phyloP scores from a whole-genome alignment of 139 green algal genomes.

The Volvox reticuliferus region DNA sequence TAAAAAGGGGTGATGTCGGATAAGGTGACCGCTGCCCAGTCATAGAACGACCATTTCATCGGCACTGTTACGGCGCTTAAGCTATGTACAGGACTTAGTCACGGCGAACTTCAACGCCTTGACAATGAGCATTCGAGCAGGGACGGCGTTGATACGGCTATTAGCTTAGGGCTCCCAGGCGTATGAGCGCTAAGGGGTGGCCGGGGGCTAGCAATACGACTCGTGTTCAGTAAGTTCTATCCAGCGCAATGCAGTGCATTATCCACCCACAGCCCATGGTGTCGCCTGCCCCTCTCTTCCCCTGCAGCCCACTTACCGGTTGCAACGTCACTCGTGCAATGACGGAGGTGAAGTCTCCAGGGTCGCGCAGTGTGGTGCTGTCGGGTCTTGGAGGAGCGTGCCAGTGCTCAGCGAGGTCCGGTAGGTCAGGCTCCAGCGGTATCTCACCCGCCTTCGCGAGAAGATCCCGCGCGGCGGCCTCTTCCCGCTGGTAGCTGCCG shows the following conservation, averaged over 20 bases:
- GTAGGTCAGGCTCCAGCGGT: conserved; percentile 22
- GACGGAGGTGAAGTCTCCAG: background rate
- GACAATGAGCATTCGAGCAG: too few relatives aligned
- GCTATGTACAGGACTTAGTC: too few relatives aligned
- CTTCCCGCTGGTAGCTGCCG: conserved; percentile 38
- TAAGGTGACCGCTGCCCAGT: too few relatives aligned
- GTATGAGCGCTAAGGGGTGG: too few relatives aligned
- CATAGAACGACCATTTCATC: too few relatives aligned
- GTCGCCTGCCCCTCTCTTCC: background rate
- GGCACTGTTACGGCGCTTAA: too few relatives aligned
- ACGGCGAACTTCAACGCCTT: too few relatives aligned
- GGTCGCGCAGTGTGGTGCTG: background rate
- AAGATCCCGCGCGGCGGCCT: background rate
- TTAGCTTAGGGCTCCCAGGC: too few relatives aligned
- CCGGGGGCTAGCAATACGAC: too few relatives aligned
- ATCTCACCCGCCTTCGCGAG: background rate
- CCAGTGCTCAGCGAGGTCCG: background rate
- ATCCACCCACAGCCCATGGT: background rate
- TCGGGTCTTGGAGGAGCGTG: conserved; percentile 3
- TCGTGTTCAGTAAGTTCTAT: too few relatives aligned
- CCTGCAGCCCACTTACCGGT: background rate
- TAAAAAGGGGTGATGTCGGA: too few relatives aligned
- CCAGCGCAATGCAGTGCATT: background rate
- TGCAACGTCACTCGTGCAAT: background rate
- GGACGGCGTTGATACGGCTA: too few relatives aligned